Evolutionary conservation across 495 filamentous ascomycete genomes (phyloP).

Genomic region (Cairneyella variabilis): DNA sequence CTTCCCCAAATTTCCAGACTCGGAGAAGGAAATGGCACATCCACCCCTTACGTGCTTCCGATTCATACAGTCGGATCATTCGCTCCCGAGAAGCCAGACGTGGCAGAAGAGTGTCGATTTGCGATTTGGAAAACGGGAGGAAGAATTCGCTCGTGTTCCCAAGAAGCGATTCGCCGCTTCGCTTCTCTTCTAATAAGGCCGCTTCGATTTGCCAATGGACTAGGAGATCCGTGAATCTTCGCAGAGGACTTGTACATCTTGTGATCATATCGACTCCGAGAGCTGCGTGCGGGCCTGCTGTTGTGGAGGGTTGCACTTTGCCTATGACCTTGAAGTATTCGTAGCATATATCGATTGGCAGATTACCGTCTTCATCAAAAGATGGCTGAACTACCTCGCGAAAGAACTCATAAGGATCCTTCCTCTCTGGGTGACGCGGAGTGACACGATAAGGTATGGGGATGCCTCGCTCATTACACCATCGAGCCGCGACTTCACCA

Average conservation of each 20-base stretch:
- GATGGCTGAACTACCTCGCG: constrained; percentile 30
- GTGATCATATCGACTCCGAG: constrained; percentile 69
- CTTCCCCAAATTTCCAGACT: constrained; percentile 68
- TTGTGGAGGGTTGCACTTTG: constrained; percentile 42
- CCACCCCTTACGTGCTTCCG: constrained; percentile 48
- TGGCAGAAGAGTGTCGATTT: constrained; percentile 52
- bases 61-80: constrained; percentile 28
- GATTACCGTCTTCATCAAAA: constrained; percentile 24
- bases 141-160: constrained; percentile 35
- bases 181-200: constrained; percentile 65
- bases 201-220: constrained; percentile 90
- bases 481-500: constrained; percentile 66
- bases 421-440: constrained; percentile 53
- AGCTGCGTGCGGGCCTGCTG: constrained; percentile 49
- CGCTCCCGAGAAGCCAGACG: constrained; percentile 47
- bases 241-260: constrained; percentile 82
- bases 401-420: constrained; percentile 31
- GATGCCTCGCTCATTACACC: constrained; percentile 70
- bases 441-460: constrained; percentile 75
- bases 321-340: constrained; percentile 48
- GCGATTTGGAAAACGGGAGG: constrained; percentile 59
- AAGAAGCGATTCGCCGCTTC: constrained; percentile 48
- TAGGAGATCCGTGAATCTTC: constrained; percentile 79
- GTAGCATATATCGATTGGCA: constrained; percentile 22
- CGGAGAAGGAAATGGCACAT: constrained; percentile 66